phyloP scores from a whole-genome alignment of 495 filamentous ascomycete species.

The Cladorrhinum samala region DNA sequence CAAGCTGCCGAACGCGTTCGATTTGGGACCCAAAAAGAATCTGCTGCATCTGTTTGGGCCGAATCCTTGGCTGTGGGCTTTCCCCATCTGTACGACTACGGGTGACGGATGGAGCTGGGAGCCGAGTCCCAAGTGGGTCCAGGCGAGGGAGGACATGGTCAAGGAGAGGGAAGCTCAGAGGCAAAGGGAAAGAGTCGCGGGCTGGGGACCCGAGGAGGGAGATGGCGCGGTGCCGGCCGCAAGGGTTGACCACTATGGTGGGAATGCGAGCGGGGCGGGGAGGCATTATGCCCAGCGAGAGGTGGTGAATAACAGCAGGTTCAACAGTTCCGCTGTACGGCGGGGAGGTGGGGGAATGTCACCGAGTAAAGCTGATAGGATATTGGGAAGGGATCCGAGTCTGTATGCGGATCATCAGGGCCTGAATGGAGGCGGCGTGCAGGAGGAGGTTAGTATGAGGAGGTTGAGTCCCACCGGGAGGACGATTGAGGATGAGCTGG shows the following conservation, averaged over 20 bases:
- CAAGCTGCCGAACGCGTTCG: constrained; percentile 86
- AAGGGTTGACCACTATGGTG: constrained; percentile 2
- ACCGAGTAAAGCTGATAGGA: constrained; percentile 45
- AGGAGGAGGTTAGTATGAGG: constrained; percentile 34
- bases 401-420: constrained; percentile 40
- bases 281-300: constrained; percentile 29
- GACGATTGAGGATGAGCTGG: constrained; percentile 28
- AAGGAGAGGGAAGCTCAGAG: constrained; percentile 53
- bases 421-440: constrained; percentile 7
- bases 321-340: constrained; percentile 1
- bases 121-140: constrained; percentile 64
- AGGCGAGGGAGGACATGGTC: constrained; percentile 55
- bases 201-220: constrained; percentile 43
- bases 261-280: constrained; percentile 29
- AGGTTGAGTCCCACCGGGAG: constrained; percentile 34
- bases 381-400: constrained; percentile 44
- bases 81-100: constrained; percentile 77
- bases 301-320: too few relatives aligned
- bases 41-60: constrained; percentile 77
- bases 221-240: constrained; percentile 7
- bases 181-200: constrained; percentile 49
- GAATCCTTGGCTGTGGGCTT: constrained; percentile 59
- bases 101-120: constrained; percentile 98
- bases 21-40: constrained; percentile 76
- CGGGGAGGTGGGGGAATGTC: constrained; percentile 15